Evolutionary conservation across 1,139 yeast species (phyloP).

Genomic region (Candida pseudoviswanathii): DNA sequence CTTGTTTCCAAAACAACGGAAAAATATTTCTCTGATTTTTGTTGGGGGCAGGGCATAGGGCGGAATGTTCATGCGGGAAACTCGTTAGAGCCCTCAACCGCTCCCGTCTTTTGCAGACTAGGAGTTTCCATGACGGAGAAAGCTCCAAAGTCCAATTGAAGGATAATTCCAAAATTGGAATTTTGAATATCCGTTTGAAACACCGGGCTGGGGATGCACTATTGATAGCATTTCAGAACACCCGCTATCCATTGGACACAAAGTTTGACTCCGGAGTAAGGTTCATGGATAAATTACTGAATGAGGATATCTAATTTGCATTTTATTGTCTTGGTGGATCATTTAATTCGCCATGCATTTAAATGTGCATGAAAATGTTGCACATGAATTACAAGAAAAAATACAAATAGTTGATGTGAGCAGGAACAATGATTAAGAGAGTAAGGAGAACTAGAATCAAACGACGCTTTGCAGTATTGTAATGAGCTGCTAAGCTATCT

Average conservation of each 20-base stretch:
- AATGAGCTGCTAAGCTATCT: background rate
- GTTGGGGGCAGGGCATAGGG: no score
- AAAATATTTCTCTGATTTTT: no score
- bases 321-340: background rate
- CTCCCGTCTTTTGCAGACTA: background rate
- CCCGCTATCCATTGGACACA: constrained; percentile 1
- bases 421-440: background rate
- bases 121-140: background rate
- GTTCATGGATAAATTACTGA: background rate
- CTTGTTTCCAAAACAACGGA: no score
- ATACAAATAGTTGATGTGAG: background rate
- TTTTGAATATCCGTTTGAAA: background rate
- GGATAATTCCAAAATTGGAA: background rate
- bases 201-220: background rate
- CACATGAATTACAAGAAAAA: background rate
- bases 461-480: background rate
- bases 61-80: no score
- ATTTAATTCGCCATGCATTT: background rate
- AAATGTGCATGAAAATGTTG: background rate
- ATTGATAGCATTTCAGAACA: background rate
- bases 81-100: background rate
- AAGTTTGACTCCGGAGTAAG: background rate
- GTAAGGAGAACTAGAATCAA: background rate
- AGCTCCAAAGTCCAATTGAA: background rate
- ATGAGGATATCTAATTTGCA: background rate